Percentiles rank a stretch among this genome's conserved stretches.
phyloP scores from a whole-genome alignment of 176 grass and related monocot species.

The Typha latifolia region DNA sequence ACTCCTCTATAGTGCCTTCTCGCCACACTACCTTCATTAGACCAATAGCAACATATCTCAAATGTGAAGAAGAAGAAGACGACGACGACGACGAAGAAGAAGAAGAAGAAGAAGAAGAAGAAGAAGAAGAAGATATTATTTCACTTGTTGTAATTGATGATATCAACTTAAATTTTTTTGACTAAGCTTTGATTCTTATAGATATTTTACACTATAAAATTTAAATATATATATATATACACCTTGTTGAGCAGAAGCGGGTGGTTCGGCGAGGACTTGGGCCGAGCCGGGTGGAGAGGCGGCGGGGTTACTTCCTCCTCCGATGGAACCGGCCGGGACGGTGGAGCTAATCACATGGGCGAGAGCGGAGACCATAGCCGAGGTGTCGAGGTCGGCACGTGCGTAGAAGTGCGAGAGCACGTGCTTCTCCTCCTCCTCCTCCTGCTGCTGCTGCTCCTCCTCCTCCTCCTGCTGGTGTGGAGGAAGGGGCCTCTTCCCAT shows the following conservation, averaged over 20 bases:
- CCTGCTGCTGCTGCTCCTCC: background rate
- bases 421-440: background rate
- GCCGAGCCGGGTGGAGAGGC: background rate
- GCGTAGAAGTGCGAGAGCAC: constrained; percentile 36
- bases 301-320: background rate
- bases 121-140: too few species aligned
- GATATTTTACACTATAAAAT: background rate
- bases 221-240: background rate
- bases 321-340: background rate
- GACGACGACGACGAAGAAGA: too few species aligned
- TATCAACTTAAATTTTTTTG: too few species aligned
- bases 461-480: constrained; percentile 7
- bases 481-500: constrained; percentile 88
- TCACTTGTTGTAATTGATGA: too few species aligned
- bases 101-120: too few species aligned
- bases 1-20: constrained; percentile 46
- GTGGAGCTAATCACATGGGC: constrained; percentile 63
- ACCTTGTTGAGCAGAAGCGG: too few species aligned
- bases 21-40: background rate
- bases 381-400: constrained; percentile 62
- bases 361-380: constrained; percentile 85
- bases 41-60: background rate
- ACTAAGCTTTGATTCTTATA: too few species aligned
- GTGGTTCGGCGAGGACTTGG: background rate
- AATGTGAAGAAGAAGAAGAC: background rate